A percentile compares a stretch with the other conserved stretches of the same genome.
These are phyloP conservation scores for Kwoniella sp. DNA, from an alignment of 768 basidiomycete genomes.

Conservation along the genomic window DNA sequence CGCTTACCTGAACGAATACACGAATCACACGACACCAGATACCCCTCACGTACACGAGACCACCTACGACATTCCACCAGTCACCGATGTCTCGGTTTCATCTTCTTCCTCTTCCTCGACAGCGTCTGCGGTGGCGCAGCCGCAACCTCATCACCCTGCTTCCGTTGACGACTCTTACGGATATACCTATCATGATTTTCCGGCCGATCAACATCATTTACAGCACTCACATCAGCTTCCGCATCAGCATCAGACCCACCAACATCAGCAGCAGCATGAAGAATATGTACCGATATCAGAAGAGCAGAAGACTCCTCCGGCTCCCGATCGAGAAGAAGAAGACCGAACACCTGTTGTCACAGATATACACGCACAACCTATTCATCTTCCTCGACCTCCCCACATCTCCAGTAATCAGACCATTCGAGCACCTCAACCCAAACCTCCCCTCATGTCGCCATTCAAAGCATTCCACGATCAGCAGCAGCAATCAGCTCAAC, in stretches of 20 bases:
- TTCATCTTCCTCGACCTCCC: slow-evolving; percentile 32
- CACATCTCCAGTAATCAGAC: slow-evolving; percentile 9
- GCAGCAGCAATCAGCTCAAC: slow-evolving; percentile 7
- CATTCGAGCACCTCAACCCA: slow-evolving; percentile 8
- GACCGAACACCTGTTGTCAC: slow-evolving; percentile 41
- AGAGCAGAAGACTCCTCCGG: slow-evolving; percentile 31
- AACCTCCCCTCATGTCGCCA: slow-evolving; percentile 35
- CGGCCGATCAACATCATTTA: neutral
- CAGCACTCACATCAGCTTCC: neutral
- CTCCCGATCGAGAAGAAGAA: slow-evolving; percentile 22
- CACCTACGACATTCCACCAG: slow-evolving; percentile 7
- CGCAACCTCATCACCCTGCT: slow-evolving; percentile 13
- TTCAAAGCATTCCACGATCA: slow-evolving; percentile 30
- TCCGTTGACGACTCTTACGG: slow-evolving; percentile 21
- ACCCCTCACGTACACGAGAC: slow-evolving; percentile 19
- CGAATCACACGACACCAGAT: slow-evolving; percentile 7
- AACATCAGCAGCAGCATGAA: neutral
- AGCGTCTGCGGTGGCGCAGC: slow-evolving; percentile 4
- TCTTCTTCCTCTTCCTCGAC: slow-evolving; percentile 1
- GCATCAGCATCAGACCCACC: neutral
- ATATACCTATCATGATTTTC: slow-evolving; percentile 17
- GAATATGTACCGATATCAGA: slow-evolving; percentile 14
- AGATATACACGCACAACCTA: slow-evolving; percentile 27
- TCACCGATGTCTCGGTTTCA: slow-evolving; percentile 11
- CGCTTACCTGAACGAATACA: slow-evolving; percentile 12